phyloP scores from a whole-genome alignment of 2,329 filamentous ascomycete genomes.

The Pestalotiopsis sp. region DNA sequence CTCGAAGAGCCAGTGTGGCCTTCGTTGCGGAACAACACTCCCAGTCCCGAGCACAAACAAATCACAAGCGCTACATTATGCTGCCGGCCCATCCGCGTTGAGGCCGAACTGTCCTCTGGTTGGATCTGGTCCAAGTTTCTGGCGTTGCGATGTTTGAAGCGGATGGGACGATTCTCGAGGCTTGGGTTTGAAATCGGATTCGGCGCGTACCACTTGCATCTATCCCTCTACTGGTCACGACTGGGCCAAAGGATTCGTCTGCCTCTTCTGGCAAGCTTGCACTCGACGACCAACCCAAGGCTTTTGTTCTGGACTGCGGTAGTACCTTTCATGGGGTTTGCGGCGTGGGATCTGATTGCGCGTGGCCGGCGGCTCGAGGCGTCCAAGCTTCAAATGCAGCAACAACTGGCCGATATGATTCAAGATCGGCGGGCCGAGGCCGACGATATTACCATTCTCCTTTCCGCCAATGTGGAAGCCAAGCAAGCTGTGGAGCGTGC shows the following conservation, averaged over 20 bases:
- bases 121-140: conserved; percentile 38
- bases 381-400: conserved; percentile 19
- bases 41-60: not conserved
- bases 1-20: not conserved
- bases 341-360: conserved; percentile 35
- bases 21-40: not conserved
- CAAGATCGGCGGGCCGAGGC: conserved; percentile 40
- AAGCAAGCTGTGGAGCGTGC: conserved; percentile 37
- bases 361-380: conserved; percentile 13
- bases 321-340: conserved; percentile 41
- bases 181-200: conserved; percentile 47
- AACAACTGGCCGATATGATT: conserved; percentile 26
- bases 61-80: not conserved
- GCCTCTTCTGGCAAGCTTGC: conserved; percentile 41
- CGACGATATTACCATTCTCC: conserved; percentile 44
- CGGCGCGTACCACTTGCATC: conserved; percentile 40
- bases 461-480: conserved; percentile 40
- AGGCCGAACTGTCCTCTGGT: conserved; percentile 43
- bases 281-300: conserved; percentile 24
- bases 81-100: conserved; percentile 29
- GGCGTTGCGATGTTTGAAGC: conserved; percentile 45
- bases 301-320: conserved; percentile 40
- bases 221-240: conserved; percentile 50
- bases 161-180: conserved; percentile 40
- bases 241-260: conserved; percentile 45